Percentiles rank a stretch among this genome's conserved stretches.
Evolutionary conservation across 176 grass and related monocot species (phyloP).

Genomic region (Lolium rigidum): DNA sequence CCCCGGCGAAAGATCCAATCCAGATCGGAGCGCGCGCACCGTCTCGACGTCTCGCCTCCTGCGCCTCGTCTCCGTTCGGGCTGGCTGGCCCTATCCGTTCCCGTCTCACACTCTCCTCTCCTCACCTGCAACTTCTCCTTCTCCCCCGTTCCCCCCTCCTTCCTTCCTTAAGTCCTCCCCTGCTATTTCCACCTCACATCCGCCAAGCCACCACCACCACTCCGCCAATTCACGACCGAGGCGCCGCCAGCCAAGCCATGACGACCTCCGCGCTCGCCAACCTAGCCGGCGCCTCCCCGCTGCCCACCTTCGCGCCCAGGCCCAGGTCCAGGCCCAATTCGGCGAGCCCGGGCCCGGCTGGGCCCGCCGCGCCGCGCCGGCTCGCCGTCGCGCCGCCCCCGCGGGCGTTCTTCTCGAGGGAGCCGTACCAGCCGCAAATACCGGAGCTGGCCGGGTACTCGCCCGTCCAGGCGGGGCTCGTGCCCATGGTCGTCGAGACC

Average conservation of each 20-base stretch:
- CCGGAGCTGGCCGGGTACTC: constrained; percentile 12
- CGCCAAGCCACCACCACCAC: not conserved
- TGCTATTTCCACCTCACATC: not conserved
- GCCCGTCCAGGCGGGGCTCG: constrained; percentile 43
- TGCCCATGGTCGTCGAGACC: constrained; percentile 94
- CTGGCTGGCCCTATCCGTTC: constrained; percentile 38
- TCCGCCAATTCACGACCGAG: not conserved
- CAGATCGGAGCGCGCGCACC: too few relatives aligned
- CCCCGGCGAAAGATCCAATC: too few relatives aligned
- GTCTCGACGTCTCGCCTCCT: too few relatives aligned
- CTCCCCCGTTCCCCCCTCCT: not conserved
- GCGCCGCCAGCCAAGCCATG: constrained; percentile 31
- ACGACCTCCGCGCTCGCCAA: constrained; percentile 43
- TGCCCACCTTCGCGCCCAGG: constrained; percentile 26
- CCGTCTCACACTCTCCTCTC: constrained; percentile 14
- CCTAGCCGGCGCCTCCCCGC: constrained; percentile 31
- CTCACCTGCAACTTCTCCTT: not conserved
- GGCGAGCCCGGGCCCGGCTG: not conserved
- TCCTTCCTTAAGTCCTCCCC: constrained; percentile 21
- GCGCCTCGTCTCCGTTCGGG: too few relatives aligned
- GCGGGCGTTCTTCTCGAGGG: constrained; percentile 50
- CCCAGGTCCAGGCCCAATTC: constrained; percentile 20
- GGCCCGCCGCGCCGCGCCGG: constrained; percentile 25
- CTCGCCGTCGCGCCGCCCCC: constrained; percentile 32
- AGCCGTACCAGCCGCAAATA: constrained; percentile 26